phyloP scores from a whole-genome alignment of 2,329 filamentous ascomycete species.

The Xylariaceae sp. region DNA sequence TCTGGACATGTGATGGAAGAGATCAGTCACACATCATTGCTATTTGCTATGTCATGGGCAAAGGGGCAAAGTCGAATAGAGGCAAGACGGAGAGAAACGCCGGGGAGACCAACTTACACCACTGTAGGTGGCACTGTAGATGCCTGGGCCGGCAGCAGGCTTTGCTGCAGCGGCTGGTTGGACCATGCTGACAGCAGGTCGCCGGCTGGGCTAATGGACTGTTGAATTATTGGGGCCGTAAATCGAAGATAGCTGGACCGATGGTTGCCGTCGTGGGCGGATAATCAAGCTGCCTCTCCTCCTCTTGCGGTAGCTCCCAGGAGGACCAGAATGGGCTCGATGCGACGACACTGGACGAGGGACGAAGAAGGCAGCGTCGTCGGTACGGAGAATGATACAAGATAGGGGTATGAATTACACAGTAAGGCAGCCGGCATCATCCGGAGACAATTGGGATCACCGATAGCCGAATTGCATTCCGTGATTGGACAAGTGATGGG shows the following conservation, averaged over 20 bases:
- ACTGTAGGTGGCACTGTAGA: conserved; percentile 66
- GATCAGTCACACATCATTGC: not conserved
- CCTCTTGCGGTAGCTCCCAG: no score
- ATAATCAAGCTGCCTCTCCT: no score
- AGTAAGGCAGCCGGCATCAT: not conserved
- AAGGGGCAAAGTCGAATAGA: not conserved
- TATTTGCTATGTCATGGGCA: not conserved
- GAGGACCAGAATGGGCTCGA: not conserved
- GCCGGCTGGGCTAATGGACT: no score
- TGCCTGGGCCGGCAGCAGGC: conserved; percentile 40
- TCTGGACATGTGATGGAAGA: conserved; percentile 45
- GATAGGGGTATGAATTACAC: not conserved
- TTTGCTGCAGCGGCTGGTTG: conserved; percentile 31
- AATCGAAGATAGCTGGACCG: no score
- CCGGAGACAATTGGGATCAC: not conserved
- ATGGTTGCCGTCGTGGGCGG: no score
- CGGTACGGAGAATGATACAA: not conserved
- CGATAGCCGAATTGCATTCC: not conserved
- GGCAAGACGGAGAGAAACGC: not conserved
- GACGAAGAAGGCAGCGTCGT: not conserved
- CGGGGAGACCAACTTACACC: conserved; percentile 47
- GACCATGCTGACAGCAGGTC: conserved; percentile 10
- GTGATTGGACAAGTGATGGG: not conserved
- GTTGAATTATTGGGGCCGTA: no score
- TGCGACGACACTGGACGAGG: not conserved